Evolutionary conservation across 2,329 filamentous ascomycete genomes (phyloP).

Genomic region (Fonsecaea multimorphosa): DNA sequence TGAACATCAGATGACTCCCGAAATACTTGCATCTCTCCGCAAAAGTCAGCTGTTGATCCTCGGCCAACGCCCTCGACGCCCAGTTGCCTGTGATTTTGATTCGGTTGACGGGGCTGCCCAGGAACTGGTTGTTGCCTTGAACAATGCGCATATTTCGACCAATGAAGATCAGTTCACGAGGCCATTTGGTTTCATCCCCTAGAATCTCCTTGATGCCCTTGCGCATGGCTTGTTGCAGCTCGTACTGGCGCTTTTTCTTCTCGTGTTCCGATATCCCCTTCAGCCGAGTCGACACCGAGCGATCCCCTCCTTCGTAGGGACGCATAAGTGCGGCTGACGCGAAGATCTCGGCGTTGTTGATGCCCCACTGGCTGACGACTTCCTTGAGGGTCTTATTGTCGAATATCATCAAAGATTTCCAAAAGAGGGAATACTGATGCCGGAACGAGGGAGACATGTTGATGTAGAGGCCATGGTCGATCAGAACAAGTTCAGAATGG

Average conservation of each 20-base stretch:
- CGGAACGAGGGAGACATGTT: conserved; percentile 84
- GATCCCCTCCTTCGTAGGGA: conserved; percentile 86
- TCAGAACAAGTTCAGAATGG: conserved; percentile 87
- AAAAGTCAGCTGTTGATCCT: conserved; percentile 70
- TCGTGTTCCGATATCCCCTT: conserved; percentile 61
- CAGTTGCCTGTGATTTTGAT: conserved; percentile 93
- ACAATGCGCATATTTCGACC: conserved; percentile 91
- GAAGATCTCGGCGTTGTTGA: conserved; percentile 87
- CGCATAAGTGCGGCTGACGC: conserved; percentile 87
- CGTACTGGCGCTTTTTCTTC: conserved; percentile 68
- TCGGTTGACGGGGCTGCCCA: conserved; percentile 85
- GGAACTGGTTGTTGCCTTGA: conserved; percentile 88
- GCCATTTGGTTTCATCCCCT: conserved; percentile 85
- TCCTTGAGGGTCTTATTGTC: conserved; percentile 79
- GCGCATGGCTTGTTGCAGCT: conserved; percentile 77
- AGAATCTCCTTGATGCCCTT: conserved; percentile 79
- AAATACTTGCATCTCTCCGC: conserved; percentile 70
- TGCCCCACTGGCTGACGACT: conserved; percentile 82
- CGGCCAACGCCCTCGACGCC: conserved; percentile 82
- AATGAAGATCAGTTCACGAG: conserved; percentile 89
- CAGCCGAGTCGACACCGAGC: conserved; percentile 66
- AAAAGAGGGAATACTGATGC: conserved; percentile 85
- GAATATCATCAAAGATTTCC: conserved; percentile 92
- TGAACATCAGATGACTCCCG: conserved; percentile 81
- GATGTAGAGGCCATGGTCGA: conserved; percentile 96